Base-by-base conservation (phyloP, 257 asterid species). In the Salvia hispanica region DNA sequence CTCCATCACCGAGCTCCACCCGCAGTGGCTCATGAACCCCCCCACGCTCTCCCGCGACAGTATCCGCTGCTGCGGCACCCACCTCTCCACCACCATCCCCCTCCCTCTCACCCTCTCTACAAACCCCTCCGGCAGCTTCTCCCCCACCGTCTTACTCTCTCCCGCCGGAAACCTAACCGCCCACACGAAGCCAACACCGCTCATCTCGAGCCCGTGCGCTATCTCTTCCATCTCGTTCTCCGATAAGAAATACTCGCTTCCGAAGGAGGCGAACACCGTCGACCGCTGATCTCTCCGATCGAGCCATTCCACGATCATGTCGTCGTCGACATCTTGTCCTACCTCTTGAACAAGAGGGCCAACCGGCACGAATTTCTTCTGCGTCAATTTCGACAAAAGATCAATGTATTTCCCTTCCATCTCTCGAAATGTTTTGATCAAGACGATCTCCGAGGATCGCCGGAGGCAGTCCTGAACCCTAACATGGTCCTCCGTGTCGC, bases 21-120 rank as follows among this genome's bases (percentile, higher is more conserved):
- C 21, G 21, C 21, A 18, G 21, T 18, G 21, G 21, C 21, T 18
- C 21, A 18, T 8, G 14, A 88, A 88, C 16, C 84, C 95, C 0
- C 92, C 95, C 0, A 83, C 69, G 43, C 85, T 86, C 2, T 67
- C 34, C 53, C 85, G 91, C 1, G 66, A 50, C 13, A 91, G 57
- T 2, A 88, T 86, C 66, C 48, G 70, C 59, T 67, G 60, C 70
- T 82, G 96, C 13, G 92, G 85, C 3, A 84, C 95, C 92, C 91
- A 81, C 2, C 71, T 73, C 58, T 79, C 84, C 62, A 86, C 44
- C 58, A 86, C 71, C 74, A 74, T 50, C 18, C 85, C 96, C 56
- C 84, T 77, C 7, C 58, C 78, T 6, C 79, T 73, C 0, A 82
- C 76, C 34, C 88, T 78, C 5, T 75, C 76, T 2, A 74, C 16